Evolutionary conservation across 805 yeast species (phyloP).

Genomic region (Candida lessepsii): DNA sequence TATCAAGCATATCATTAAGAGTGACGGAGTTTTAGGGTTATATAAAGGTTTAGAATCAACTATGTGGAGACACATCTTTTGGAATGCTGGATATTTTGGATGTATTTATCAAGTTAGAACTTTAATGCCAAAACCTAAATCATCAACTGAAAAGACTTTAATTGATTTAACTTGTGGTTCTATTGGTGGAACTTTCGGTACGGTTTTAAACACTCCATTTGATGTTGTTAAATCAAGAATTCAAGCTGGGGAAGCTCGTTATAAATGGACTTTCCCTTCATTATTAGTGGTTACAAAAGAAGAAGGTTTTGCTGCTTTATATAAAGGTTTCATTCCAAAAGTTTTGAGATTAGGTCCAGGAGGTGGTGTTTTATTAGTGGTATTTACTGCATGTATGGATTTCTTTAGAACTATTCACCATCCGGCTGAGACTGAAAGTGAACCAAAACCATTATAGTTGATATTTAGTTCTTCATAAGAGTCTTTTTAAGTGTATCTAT

Average conservation of each 20-base stretch:
- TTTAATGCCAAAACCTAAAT: slow-evolving; percentile 74
- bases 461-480: neutral
- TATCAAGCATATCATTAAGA: slow-evolving; percentile 62
- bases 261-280: slow-evolving; percentile 89
- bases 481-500: neutral
- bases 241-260: slow-evolving; percentile 86
- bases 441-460: slow-evolving; percentile 2
- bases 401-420: slow-evolving; percentile 67
- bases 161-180: slow-evolving; percentile 91
- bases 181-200: slow-evolving; percentile 96
- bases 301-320: slow-evolving; percentile 89
- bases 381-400: slow-evolving; percentile 93
- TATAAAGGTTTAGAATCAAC: slow-evolving; percentile 97
- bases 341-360: slow-evolving; percentile 98
- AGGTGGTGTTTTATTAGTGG: slow-evolving; percentile 96
- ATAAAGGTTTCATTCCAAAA: slow-evolving; percentile 96
- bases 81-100: slow-evolving; percentile 99
- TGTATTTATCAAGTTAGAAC: slow-evolving; percentile 83
- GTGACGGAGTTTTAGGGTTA: slow-evolving; percentile 78
- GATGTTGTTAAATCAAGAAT: slow-evolving; percentile 97
- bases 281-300: slow-evolving; percentile 72
- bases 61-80: slow-evolving; percentile 90
- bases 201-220: slow-evolving; percentile 92
- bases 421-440: neutral
- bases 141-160: slow-evolving; percentile 68